Evolutionary conservation across 371 early-diverging fungal genomes (phyloP).

Genomic region (Syncephalastrum sp.): DNA sequence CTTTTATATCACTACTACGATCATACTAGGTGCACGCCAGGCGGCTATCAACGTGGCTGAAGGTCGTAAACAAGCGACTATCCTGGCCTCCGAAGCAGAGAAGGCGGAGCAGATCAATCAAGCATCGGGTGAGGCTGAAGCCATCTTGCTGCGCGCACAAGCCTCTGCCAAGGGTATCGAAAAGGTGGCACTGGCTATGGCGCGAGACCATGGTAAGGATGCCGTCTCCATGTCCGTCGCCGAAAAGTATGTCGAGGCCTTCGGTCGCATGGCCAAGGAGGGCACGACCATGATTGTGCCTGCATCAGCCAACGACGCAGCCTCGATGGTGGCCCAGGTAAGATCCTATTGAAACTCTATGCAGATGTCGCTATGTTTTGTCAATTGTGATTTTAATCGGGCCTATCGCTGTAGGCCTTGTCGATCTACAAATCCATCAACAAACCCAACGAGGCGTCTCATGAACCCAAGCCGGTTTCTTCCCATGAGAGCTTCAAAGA

Average conservation of each 20-base stretch:
- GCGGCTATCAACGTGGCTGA: constrained; percentile 97
- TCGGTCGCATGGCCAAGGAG: constrained; percentile 90
- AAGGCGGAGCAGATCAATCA: constrained; percentile 88
- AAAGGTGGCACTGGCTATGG: constrained; percentile 79
- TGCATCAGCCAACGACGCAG: constrained; percentile 77
- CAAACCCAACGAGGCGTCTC: constrained; percentile 23
- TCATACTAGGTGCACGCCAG: constrained; percentile 72
- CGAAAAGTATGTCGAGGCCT: constrained; percentile 97
- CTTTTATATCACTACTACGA: background rate
- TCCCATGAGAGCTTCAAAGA: constrained; percentile 21
- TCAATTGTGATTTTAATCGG: background rate
- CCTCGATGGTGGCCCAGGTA: constrained; percentile 83
- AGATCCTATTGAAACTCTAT: background rate
- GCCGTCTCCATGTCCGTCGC: constrained; percentile 93
- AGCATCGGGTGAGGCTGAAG: constrained; percentile 88
- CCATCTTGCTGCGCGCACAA: constrained; percentile 81
- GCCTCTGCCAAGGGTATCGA: constrained; percentile 86
- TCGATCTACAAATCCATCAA: constrained; percentile 54
- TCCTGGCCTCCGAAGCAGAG: constrained; percentile 93
- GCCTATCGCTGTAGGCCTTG: constrained; percentile 35
- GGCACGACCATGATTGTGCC: constrained; percentile 94
- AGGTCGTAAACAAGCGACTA: constrained; percentile 90
- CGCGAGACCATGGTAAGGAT: constrained; percentile 67
- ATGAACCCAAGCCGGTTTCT: background rate
- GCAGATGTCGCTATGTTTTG: background rate